Percentiles rank a stretch among this genome's conserved stretches.
These are phyloP conservation scores for Erigeron philadelphicus DNA, from an alignment of 140 eudicot species.

Conservation along the genomic window DNA sequence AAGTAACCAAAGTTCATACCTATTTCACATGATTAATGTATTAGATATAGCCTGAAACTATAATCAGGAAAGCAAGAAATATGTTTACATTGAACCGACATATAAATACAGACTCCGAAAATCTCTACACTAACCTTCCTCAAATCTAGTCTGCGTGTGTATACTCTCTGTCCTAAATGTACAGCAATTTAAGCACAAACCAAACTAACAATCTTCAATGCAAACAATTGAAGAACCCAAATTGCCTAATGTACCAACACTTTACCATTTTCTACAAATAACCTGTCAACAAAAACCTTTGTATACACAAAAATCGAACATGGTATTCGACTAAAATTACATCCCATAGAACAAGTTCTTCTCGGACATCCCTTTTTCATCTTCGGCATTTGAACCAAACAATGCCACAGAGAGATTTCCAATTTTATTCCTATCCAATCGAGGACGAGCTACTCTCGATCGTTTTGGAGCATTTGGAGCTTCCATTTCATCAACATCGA, in stretches of 20 bases:
- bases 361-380: slow-evolving; percentile 25
- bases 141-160: slow-evolving; percentile 3
- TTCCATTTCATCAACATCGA: slow-evolving; percentile 39
- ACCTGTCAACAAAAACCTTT: neutral
- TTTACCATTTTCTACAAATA: slow-evolving; percentile 12
- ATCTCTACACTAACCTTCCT: neutral
- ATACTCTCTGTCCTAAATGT: slow-evolving; percentile 28
- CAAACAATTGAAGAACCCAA: slow-evolving; percentile 39
- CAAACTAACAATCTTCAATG: slow-evolving; percentile 30
- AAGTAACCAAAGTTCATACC: too few relatives aligned
- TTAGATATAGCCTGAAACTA: too few relatives aligned
- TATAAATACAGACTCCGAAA: slow-evolving; percentile 6
- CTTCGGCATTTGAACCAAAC: slow-evolving; percentile 40
- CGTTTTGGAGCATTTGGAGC: slow-evolving; percentile 68
- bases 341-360: slow-evolving; percentile 22
- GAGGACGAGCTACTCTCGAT: slow-evolving; percentile 39
- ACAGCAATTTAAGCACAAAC: slow-evolving; percentile 28
- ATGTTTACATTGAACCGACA: slow-evolving; percentile 14
- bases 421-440: slow-evolving; percentile 49
- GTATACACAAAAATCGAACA: slow-evolving; percentile 15
- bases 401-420: slow-evolving; percentile 55
- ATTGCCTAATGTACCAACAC: slow-evolving; percentile 29
- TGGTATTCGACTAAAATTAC: slow-evolving; percentile 3
- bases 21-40: too few relatives aligned
- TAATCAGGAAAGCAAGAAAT: neutral